Evolutionary conservation across 1,284 basidiomycete species (phyloP), one percentile per base, ranked within the genome.

Genomic region (Xerocomus minutiporus): DNA sequence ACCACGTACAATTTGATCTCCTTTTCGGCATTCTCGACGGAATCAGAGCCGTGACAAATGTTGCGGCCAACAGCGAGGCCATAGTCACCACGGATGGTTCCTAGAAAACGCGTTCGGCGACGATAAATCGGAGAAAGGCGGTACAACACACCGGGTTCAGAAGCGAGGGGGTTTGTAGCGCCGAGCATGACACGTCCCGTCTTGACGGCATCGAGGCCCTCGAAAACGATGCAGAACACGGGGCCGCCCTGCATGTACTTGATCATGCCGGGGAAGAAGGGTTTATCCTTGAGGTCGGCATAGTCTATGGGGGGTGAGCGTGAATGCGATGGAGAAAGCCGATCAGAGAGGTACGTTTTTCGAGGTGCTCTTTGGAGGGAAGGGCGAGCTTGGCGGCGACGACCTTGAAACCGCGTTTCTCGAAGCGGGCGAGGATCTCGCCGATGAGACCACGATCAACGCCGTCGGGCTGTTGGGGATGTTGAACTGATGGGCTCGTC

Each of bases 121-220:
- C 40, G 23, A 25, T 34, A 48, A 25, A 47, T 36, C 47, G 56
- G 59, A 58, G 6, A 28, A 51, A 8, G 31, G 42, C 41, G 41
- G 57, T 3, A 11, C 41, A 3, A 53, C 68, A 58, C 59, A 88
- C 93, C 93, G 61, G 92, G 83, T 59, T 83, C 78, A 59, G 95
- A 97, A 49, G 81, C 82, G 58, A 98, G 84, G 56, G 96, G 97
- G 86, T 99, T 97, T 71, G 97, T 98, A 46, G 93, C 87, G 70
- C 96, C 94, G 65, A 99, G 90, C 86, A 98, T 93, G 71, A 74
- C 81, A 75, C 94, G 93, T 64, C 94, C 94, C 58, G 91, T 93
- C 82, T 96, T 96, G 79, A 97, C 93, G 62, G 92, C 93, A 71
- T 97, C 93, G 66, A 95, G 86, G 64, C 96, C 96, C 77, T 97